Percentiles rank a stretch among this genome's conserved stretches.
These are phyloP conservation scores for Candida pini DNA, from an alignment of 805 yeast species.

Conservation along the genomic window DNA sequence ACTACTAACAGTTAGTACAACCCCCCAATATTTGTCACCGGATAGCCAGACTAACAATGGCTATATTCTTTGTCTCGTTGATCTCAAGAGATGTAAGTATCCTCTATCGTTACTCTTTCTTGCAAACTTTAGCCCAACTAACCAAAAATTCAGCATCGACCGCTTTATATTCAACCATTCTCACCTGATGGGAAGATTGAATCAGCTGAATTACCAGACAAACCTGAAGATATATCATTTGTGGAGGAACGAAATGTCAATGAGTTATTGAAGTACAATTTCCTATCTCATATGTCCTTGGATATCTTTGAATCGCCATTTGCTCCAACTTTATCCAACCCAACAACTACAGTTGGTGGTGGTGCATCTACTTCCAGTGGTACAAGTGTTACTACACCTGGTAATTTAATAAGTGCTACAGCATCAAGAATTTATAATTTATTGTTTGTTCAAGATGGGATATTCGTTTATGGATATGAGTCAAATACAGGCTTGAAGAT, in stretches of 20 bases:
- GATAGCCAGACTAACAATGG: slow-evolving; percentile 12
- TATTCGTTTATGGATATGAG: slow-evolving; percentile 63
- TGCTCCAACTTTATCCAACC: slow-evolving; percentile 28
- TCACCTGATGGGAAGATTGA: slow-evolving; percentile 25
- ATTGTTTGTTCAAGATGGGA: slow-evolving; percentile 61
- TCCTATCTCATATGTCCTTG: slow-evolving; percentile 69
- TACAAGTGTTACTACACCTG: not conserved
- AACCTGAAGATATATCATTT: slow-evolving; percentile 15
- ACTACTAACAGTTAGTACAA: not conserved
- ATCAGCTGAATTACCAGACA: slow-evolving; percentile 1
- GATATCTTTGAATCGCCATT: slow-evolving; percentile 58
- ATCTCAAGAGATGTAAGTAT: slow-evolving; percentile 45
- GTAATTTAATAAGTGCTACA: too few species aligned
- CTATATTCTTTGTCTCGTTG: slow-evolving; percentile 49
- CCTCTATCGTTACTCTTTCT: too few species aligned
- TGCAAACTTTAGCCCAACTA: slow-evolving; percentile 5
- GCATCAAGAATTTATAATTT: slow-evolving; percentile 33
- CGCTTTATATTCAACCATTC: slow-evolving; percentile 55
- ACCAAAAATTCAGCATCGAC: slow-evolving; percentile 35
- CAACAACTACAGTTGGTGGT: slow-evolving; percentile 11
- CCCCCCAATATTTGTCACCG: not conserved
- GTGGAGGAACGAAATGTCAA: slow-evolving; percentile 32
- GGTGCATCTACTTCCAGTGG: not conserved
- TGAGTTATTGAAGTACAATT: slow-evolving; percentile 54
- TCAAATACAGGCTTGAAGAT: slow-evolving; percentile 64